Conservation (phyloP, 352 stramenopile genomes). For the Phytophthora vignae region DNA sequence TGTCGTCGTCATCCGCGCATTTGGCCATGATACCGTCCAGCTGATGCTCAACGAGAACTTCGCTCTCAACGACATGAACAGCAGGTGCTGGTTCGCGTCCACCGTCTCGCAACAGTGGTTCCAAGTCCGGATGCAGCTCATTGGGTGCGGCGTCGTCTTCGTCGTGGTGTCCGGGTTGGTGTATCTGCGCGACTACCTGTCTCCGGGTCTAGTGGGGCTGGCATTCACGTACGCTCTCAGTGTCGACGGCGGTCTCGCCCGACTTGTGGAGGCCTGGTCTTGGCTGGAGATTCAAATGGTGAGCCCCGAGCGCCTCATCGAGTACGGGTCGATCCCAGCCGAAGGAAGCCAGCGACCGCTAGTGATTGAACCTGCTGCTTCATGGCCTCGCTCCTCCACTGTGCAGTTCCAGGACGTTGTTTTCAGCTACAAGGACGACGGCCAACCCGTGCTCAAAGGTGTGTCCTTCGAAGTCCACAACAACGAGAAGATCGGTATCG, state of each 20-base stretch:
- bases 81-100: conserved; percentile 33
- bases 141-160: conserved; percentile 49
- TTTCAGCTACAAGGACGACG: conserved; percentile 23
- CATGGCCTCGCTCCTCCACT: conserved; percentile 74
- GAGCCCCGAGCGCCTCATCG: conserved; percentile 47
- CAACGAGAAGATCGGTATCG: conserved; percentile 78
- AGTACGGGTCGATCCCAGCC: conserved; percentile 44
- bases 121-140: conserved; percentile 50
- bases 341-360: conserved; percentile 30
- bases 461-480: conserved; percentile 57
- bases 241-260: conserved; percentile 84
- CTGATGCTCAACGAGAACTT: conserved; percentile 38
- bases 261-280: conserved; percentile 39
- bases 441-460: conserved; percentile 38
- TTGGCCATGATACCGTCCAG: conserved; percentile 31
- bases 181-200: conserved; percentile 39
- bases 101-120: conserved; percentile 53
- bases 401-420: conserved; percentile 63
- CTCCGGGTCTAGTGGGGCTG: conserved; percentile 77
- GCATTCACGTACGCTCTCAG: conserved; percentile 89
- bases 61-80: conserved; percentile 41
- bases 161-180: conserved; percentile 48
- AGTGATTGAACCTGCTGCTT: conserved; percentile 25
- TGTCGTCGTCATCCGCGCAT: conserved; percentile 45
- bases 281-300: conserved; percentile 55